Base-by-base conservation (phyloP, 306 rosid genomes). In the Dalbergia cultrata region DNA sequence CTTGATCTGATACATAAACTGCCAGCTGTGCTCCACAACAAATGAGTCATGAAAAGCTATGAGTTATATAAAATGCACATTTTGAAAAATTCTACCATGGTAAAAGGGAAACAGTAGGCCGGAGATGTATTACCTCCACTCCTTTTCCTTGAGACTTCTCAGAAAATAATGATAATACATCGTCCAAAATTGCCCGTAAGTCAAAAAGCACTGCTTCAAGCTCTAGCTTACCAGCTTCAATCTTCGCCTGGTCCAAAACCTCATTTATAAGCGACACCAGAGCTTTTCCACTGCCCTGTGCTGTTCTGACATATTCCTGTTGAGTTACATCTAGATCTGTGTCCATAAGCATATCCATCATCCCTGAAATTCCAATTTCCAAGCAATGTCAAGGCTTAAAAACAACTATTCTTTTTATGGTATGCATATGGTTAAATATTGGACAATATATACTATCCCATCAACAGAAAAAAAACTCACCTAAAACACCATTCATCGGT, bases 291-390 rank as follows among this genome's bases (percentile, higher is more conserved):
- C 99, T 93, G 13, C 72, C 98, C 82, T 95, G 97, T 76, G 98
- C 98, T 39, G 92, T 95, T 88, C 86, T 87, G 72, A 95, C 97
- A 80, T 76, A 93, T 87, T 95, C 99, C 80, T 85, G 94, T 81
- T 95, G 99, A 34, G 97, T 93, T 41, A 90, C 94, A 80, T 95
- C 99, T 22, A 95, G 82, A 80, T 89, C 90, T 8, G 99, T 95
- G 89, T 95, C 99, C 98, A 95, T 95, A 43, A 95, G 98, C 96
- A 95, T 88, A 81, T 95, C 81, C 92, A 95, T 74, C 99, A 95
- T 95, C 80, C 99, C 99, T 95, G 95, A 64, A 88, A 72, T 80
- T 80, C 67, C 52, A 85, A 83, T 80, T 72, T 72, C 52, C 80
- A 69, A 81, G 18, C 16, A 64, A 37, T 49, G 75, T 61, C 79